Conservation (phyloP, 2,329 filamentous ascomycete species). For the Colletotrichum simmondsii region DNA sequence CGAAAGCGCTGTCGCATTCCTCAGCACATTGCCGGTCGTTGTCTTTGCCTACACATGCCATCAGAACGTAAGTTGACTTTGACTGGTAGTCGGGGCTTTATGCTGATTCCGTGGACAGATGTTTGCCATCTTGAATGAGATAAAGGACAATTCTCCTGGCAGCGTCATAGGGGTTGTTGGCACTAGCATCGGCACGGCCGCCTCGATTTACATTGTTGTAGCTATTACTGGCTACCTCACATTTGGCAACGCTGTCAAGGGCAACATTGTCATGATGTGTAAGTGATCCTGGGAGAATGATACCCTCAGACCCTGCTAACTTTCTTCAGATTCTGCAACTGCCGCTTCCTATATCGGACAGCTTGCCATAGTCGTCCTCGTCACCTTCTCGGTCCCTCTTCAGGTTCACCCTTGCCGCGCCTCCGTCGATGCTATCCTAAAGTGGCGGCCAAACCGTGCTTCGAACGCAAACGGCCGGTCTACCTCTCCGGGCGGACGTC, state of each 20-base stretch:
- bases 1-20: conserved; percentile 80
- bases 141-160: conserved; percentile 81
- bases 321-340: conserved; percentile 70
- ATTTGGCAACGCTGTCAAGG: conserved; percentile 88
- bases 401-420: conserved; percentile 97
- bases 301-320: conserved; percentile 29
- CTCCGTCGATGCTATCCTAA: conserved; percentile 93
- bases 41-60: conserved; percentile 99
- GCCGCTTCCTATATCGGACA: conserved; percentile 91
- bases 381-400: conserved; percentile 95
- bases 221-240: conserved; percentile 96
- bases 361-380: conserved; percentile 93
- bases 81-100: background rate
- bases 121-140: conserved; percentile 98
- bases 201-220: conserved; percentile 87
- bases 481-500: conserved; percentile 54
- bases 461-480: conserved; percentile 50
- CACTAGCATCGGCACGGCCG: conserved; percentile 89
- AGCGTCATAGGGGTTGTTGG: conserved; percentile 83
- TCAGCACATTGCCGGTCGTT: conserved; percentile 92
- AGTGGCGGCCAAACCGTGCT: conserved; percentile 78
- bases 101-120: conserved; percentile 69
- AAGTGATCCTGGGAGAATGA: conserved; percentile 49
- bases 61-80: conserved; percentile 77
- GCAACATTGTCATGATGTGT: conserved; percentile 96